Base-by-base conservation (phyloP, 1,284 basidiomycete species). In the Erythrobasidium hasegawianum region DNA sequence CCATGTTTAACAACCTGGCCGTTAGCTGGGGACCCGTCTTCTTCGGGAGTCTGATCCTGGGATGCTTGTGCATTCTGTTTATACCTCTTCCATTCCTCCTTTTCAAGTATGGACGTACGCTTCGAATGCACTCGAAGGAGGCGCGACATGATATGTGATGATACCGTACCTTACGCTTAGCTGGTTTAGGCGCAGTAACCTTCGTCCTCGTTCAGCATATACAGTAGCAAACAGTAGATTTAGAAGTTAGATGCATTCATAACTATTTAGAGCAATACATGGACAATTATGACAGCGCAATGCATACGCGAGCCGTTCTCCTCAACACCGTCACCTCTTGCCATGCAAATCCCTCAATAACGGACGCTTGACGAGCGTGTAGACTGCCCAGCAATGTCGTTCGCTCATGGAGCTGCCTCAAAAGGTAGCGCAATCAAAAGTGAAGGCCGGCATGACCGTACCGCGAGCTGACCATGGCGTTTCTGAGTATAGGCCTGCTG, bases 401-500 rank as follows among this genome's bases (percentile, higher is more conserved):
- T 78, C 27, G 74, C 74, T 11, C 72, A 90, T 81, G 88, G 88
- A 26, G 81, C 85, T 13, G 84, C 90, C 33, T 85, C 87, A 1
- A 89, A 90, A 82, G 87, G 88, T 87, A n/a, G n/a, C n/a, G 43
- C 29, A 72, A 54, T 59, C 20, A 29, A n/a, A n/a, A 24, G 22
- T 38, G 2, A n/a, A 38, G 16, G n/a, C 24, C 8, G 33, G 47
- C 18, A 27, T n/a, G 39, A n/a, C n/a, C n/a, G n/a, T n/a, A n/a
- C n/a, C n/a, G n/a, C n/a, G n/a, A n/a, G n/a, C n/a, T n/a, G n/a
- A n/a, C n/a, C n/a, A n/a, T n/a, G n/a, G n/a, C n/a, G n/a, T n/a
- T n/a, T n/a, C n/a, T n/a, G n/a, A n/a, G n/a, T 18, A 59, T 26
- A 93, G 91, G 86, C 53, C 79, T 91, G 66, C 90, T 94, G 84